Evolutionary conservation across 2,329 filamentous ascomycete species (phyloP).

Genomic region (Macrophomina pseudophaseolina): DNA sequence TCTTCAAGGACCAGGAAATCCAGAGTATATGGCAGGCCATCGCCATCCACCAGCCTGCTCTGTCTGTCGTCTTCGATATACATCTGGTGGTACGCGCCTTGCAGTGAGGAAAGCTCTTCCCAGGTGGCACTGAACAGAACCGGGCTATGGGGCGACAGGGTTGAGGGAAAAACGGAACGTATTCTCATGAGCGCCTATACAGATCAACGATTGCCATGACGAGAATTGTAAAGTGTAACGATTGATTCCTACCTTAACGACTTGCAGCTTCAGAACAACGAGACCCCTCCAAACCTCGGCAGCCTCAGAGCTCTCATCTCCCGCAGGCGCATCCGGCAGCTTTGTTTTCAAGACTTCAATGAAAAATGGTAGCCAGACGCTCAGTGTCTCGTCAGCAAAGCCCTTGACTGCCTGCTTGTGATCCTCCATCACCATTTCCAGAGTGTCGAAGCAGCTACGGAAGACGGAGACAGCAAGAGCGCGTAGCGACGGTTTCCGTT

Average conservation of each 20-base stretch:
- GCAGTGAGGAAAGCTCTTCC: constrained; percentile 80
- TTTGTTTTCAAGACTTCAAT: constrained; percentile 75
- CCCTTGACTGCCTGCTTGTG: constrained; percentile 83
- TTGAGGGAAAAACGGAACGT: constrained; percentile 78
- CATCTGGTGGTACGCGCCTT: constrained; percentile 75
- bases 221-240: background rate
- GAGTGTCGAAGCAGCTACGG: constrained; percentile 87
- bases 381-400: constrained; percentile 86
- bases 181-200: constrained; percentile 83
- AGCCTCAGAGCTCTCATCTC: constrained; percentile 64
- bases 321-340: constrained; percentile 65
- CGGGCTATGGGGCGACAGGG: constrained; percentile 82
- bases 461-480: constrained; percentile 90
- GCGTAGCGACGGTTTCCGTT: constrained; percentile 75
- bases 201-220: constrained; percentile 9
- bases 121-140: constrained; percentile 85
- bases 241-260: constrained; percentile 68
- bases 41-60: constrained; percentile 85
- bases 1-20: constrained; percentile 94
- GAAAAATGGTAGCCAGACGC: constrained; percentile 90
- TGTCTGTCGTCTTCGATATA: constrained; percentile 88
- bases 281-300: constrained; percentile 78
- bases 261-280: constrained; percentile 87
- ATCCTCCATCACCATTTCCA: constrained; percentile 96
- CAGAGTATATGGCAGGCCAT: constrained; percentile 90